Evolutionary conservation across 495 filamentous ascomycete species (phyloP), one percentile per base, ranked within the genome.

Genomic region (Xylaria intraflava): DNA sequence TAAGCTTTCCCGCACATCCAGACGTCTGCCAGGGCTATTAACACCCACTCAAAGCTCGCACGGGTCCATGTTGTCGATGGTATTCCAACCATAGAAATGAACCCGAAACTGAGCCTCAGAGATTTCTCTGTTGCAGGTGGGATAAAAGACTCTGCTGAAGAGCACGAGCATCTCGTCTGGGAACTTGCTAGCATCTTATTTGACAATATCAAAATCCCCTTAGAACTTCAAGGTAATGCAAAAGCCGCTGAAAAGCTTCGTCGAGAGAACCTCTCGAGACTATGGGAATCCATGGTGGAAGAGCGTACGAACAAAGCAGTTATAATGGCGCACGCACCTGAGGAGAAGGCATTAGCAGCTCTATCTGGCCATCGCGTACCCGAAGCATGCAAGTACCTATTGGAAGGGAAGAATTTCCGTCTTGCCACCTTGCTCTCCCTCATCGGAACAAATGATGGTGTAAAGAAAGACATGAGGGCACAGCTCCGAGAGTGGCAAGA

Each of bases 401-500:
- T 93, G 6, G 78, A 83, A 14, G 86, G 81, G 33, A 78, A 82
- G 24, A 79, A 96, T 64, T 86, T 84, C 52, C 86, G 87, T 22
- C 79, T 96, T 19, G 89, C 94, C 0, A 92, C 84, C 16, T 72
- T 97, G 38, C 74, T 96, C 22, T 76, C 93, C 6, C 83, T 88
- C 67, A 84, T 96, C 61, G 87, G 86, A 17, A 80, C 81, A 14
- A 84, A 87, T 66, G 69, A 77, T 26, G 70, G 68, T 24, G 80
- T 82, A 33, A 81, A 79, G 53, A 78, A 79, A 50, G 82, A 90
- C 57, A 85, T 96, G 64, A 70, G 72, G 19, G 74, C 80, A 30
- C 93, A 98, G 67, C 76, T 98, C 44, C 82, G 83, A 35, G 81
- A 86, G 44, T 98, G 93, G 93, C 81, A 83, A 30, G 81, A 87